Base-by-base conservation (phyloP, 78 protist genomes). In the Ministeria vibrans region DNA sequence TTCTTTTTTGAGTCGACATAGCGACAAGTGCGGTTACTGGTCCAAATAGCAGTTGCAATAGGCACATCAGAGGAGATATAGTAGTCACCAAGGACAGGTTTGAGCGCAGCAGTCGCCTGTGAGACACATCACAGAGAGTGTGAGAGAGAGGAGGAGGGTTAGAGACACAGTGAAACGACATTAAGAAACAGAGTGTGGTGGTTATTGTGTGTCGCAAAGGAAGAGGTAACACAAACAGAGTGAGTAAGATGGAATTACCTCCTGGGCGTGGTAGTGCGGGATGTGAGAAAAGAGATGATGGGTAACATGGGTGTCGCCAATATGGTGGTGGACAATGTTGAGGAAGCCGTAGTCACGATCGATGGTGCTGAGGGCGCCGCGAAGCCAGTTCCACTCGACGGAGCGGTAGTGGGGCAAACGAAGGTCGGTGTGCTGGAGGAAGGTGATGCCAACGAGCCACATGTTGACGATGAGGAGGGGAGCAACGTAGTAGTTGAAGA, bases 401-500 rank as follows among this genome's bases (percentile, higher is more conserved):
- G 30, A 83, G 74, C 69, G 44, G 80, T 49, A 87, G 85, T 92
- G 93, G 15, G 94, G 92, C 39, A 92, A 41, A 79, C 38, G 73
- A 20, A 39, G 39, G 81, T 88, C 90, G 34, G 96, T 86, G 89
- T 92, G 96, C 78, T 91, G 97, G 49, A 94, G 91, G 85, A 75
- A 92, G 27, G 97, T 94, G 88, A 86, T 84, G 68, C 61, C 42
- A n/a, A 92, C 93, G 69, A 94, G 90, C 92, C 91, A 92, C 15
- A 28, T 30, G 89, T 91, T 88, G 71, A 61, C 73, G 41, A 42
- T 9, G n/a, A 71, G 32, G 41, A 20, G n/a, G 27, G 77, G 62
- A 32, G 27, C 30, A 7, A 71, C 15, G 61, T 71, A 71, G 23
- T 0, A 0, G 30, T 39, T 43, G 30, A 44, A 4, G 39, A 43